These are phyloP conservation scores for Selaginella tamariscina DNA, from an alignment of 75 land plant species.

Conservation along the genomic window DNA sequence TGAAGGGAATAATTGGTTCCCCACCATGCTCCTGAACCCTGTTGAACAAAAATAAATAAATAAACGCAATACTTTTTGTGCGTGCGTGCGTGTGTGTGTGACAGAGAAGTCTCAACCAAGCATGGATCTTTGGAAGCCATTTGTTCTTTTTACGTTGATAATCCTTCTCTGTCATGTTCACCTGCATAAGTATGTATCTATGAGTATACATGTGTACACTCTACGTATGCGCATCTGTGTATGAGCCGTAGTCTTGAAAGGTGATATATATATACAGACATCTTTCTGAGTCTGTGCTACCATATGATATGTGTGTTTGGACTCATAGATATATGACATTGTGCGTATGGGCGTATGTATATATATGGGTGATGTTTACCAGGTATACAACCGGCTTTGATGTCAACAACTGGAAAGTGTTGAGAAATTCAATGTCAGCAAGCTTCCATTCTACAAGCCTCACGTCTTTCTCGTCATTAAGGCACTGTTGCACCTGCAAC, in stretches of 20 bases:
- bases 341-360: no score
- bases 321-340: no score
- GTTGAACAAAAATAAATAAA: background rate
- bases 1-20: constrained; percentile 84
- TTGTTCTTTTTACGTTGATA: constrained; percentile 99
- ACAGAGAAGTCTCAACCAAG: constrained; percentile 41
- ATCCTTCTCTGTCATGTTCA: constrained; percentile 98
- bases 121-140: constrained; percentile 93
- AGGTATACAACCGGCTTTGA: constrained; percentile 97
- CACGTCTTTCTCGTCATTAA: constrained; percentile 85
- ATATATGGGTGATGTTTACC: constrained; percentile 28
- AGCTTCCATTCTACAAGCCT: constrained; percentile 95
- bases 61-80: background rate
- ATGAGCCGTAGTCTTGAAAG: no score
- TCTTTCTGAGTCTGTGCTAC: no score
- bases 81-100: background rate
- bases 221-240: no score
- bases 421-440: constrained; percentile 86
- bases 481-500: constrained; percentile 54
- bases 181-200: constrained; percentile 45
- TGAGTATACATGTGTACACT: no score
- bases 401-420: constrained; percentile 84
- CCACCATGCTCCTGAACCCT: constrained; percentile 99
- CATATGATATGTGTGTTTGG: no score
- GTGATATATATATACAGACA: no score